Conservation (phyloP, 1,284 basidiomycete genomes). For the Fomitopsis betulina region DNA sequence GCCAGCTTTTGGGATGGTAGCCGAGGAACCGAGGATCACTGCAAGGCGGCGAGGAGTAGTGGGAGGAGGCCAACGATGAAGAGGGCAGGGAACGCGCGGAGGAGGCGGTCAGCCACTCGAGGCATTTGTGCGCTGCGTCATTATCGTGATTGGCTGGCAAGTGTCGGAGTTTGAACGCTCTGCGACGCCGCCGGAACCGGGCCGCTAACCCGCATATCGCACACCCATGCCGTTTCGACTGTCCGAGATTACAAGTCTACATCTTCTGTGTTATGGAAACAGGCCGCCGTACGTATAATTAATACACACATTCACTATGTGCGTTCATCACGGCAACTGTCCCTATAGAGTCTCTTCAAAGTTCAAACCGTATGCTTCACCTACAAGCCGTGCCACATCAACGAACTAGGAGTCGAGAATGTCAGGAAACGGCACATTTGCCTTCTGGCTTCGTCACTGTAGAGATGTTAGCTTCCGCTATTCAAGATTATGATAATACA, state of each 20-base stretch:
- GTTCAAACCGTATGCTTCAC: background rate
- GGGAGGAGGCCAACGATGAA: background rate
- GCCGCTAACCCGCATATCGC: no score
- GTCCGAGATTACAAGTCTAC: no score
- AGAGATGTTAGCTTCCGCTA: no score
- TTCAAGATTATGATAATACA: no score
- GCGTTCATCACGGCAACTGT: no score
- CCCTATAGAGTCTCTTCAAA: no score
- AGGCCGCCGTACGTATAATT: no score
- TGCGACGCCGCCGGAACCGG: no score
- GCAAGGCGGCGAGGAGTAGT: background rate
- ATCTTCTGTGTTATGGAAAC: no score
- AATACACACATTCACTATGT: no score
- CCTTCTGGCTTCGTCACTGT: constrained; percentile 31
- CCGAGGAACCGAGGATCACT: background rate
- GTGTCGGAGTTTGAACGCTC: background rate
- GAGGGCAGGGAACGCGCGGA: background rate
- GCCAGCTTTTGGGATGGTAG: no score
- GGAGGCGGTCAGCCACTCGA: background rate
- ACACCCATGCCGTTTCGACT: background rate
- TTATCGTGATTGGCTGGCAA: background rate
- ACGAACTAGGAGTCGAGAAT: background rate
- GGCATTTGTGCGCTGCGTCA: constrained; percentile 3
- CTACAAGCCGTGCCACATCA: background rate
- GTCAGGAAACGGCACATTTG: constrained; percentile 17